Percentiles rank a stretch among this genome's conserved stretches.
phyloP scores from a whole-genome alignment of 345 rosid species.

The Salix koriyanagi region DNA sequence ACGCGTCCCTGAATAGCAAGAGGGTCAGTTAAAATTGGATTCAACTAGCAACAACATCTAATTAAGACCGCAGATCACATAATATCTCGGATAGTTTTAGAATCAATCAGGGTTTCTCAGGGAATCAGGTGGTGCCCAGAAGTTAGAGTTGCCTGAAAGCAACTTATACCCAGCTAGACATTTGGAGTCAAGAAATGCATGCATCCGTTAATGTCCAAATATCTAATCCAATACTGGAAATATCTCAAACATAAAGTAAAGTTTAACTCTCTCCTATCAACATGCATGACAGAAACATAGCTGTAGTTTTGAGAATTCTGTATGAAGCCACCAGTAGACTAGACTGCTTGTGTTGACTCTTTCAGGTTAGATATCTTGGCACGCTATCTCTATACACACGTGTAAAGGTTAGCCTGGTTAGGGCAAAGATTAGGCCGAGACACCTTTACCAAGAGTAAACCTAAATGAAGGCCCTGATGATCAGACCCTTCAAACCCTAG shows the following conservation, averaged over 20 bases:
- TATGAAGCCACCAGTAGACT: conserved; percentile 28
- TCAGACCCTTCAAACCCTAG: not conserved
- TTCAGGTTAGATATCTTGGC: not conserved
- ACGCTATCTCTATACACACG: conserved; percentile 10
- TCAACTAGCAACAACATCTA: not conserved
- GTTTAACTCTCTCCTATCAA: not conserved
- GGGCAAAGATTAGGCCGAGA: not conserved
- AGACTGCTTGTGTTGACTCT: not conserved
- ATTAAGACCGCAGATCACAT: not conserved
- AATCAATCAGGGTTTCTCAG: not conserved
- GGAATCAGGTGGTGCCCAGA: not conserved
- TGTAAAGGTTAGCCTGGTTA: not conserved
- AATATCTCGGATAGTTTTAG: not conserved
- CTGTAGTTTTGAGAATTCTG: conserved; percentile 7
- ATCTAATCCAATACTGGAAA: not conserved
- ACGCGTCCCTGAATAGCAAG: not conserved
- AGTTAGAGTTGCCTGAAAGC: not conserved
- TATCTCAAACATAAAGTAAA: not conserved
- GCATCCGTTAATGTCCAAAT: not conserved
- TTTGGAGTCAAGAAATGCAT: not conserved
- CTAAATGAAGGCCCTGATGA: not conserved
- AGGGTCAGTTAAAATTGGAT: not conserved
- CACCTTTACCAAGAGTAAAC: not conserved
- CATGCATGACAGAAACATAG: not conserved
- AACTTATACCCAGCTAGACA: not conserved